These are phyloP conservation scores for Quercus cerris DNA, from an alignment of 306 rosid species.

Conservation along the genomic window DNA sequence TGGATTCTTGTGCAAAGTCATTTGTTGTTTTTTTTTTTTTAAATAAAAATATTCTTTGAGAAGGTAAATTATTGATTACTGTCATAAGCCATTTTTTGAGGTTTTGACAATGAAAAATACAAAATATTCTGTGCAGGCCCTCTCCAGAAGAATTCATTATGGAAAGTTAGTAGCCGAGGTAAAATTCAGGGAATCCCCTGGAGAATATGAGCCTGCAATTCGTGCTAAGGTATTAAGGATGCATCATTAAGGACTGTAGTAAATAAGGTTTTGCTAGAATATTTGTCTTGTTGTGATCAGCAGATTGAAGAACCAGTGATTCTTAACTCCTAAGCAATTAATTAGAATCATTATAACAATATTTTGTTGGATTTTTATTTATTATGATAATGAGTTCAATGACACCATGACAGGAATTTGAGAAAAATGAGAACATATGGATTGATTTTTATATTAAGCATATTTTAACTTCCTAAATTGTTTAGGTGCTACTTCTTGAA, in stretches of 20 bases:
- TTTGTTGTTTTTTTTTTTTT: neutral
- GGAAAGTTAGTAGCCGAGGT: slow-evolving; percentile 96
- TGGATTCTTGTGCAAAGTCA: neutral
- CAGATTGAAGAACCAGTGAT: too few relatives aligned
- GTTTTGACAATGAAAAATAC: neutral
- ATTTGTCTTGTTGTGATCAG: neutral
- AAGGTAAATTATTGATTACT: neutral
- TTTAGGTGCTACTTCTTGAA: neutral
- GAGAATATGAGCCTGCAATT: slow-evolving; percentile 75
- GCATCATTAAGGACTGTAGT: neutral
- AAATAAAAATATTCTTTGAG: neutral
- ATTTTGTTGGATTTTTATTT: too few relatives aligned
- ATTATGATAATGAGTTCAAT: too few relatives aligned
- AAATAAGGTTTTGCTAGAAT: neutral
- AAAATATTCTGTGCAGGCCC: slow-evolving; percentile 50
- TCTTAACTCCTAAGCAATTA: neutral
- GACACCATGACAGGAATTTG: too few relatives aligned
- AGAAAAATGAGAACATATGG: too few relatives aligned
- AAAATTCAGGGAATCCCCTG: slow-evolving; percentile 73
- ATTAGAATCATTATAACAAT: too few relatives aligned
- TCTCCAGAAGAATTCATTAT: slow-evolving; percentile 85
- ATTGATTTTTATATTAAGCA: neutral
- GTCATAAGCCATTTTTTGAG: neutral
- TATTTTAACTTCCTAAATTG: neutral
- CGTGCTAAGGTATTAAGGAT: slow-evolving; percentile 52